Percentiles rank a stretch among this genome's conserved stretches.
Evolutionary conservation across 768 basidiomycete genomes (phyloP).

Genomic region (Xerocomellus dryophilus): DNA sequence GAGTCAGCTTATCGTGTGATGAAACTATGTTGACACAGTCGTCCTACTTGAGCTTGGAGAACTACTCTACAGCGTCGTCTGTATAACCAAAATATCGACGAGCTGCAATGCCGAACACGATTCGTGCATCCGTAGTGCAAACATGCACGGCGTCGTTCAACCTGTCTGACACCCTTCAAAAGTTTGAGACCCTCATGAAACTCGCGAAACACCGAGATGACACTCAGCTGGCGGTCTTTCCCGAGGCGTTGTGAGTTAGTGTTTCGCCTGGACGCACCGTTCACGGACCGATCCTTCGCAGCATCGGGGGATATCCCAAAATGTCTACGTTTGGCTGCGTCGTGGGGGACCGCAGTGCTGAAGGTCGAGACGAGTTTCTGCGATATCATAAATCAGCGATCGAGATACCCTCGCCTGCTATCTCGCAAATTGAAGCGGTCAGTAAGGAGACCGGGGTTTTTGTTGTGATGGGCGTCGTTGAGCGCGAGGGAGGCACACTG

Average conservation of each 20-base stretch:
- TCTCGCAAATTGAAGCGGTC: slow-evolving; percentile 46
- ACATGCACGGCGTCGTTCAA: slow-evolving; percentile 47
- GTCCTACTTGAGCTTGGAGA: background rate
- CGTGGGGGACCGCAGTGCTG: slow-evolving; percentile 47
- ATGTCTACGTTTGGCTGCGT: slow-evolving; percentile 42
- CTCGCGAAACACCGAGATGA: slow-evolving; percentile 46
- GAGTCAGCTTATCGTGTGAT: slow-evolving; percentile 2
- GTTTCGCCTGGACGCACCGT: background rate
- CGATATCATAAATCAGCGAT: slow-evolving; percentile 55
- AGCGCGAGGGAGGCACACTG: slow-evolving; percentile 55
- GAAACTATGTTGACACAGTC: background rate
- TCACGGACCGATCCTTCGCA: slow-evolving; percentile 14
- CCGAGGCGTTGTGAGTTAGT: slow-evolving; percentile 52
- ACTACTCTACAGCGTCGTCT: background rate
- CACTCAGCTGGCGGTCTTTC: slow-evolving; percentile 51
- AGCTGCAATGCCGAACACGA: slow-evolving; percentile 27
- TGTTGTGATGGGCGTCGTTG: slow-evolving; percentile 59
- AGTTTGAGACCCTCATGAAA: slow-evolving; percentile 45
- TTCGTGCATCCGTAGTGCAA: slow-evolving; percentile 53
- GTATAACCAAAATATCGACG: background rate
- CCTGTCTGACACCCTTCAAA: slow-evolving; percentile 45
- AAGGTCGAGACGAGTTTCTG: slow-evolving; percentile 58
- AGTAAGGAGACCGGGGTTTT: slow-evolving; percentile 49
- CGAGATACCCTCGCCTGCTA: slow-evolving; percentile 51
- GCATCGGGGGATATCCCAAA: slow-evolving; percentile 61